phyloP scores from a whole-genome alignment of 164 flowering plant species.

The Vitis labrusca region DNA sequence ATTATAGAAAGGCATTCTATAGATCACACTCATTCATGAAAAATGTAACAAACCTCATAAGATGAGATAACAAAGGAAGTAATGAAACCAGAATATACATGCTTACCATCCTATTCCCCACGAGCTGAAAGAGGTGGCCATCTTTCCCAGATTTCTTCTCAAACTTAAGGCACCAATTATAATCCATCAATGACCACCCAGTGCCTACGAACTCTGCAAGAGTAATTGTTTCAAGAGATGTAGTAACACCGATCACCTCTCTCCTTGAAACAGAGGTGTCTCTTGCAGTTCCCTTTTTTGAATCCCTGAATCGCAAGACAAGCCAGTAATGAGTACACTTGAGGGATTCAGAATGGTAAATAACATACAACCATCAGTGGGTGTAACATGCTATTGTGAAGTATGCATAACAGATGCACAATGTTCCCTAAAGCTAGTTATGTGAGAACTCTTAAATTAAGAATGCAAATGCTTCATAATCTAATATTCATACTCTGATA shows the following conservation, averaged over 20 bases:
- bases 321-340: neutral
- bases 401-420: neutral
- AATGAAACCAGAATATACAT: constrained; percentile 2
- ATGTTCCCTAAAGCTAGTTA: neutral
- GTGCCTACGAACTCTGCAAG: constrained; percentile 53
- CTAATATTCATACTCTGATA: no score
- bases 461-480: neutral
- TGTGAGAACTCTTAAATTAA: neutral
- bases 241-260: constrained; percentile 57
- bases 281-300: constrained; percentile 26
- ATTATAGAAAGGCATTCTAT: neutral
- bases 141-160: constrained; percentile 30
- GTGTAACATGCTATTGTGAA: neutral
- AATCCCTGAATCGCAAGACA: constrained; percentile 36
- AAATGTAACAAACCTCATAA: neutral
- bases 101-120: constrained; percentile 57
- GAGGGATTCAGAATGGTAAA: neutral
- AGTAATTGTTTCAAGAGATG: constrained; percentile 45
- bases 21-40: neutral
- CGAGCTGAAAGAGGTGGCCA: constrained; percentile 56
- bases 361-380: neutral
- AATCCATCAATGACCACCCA: constrained; percentile 58
- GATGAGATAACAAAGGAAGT: neutral
- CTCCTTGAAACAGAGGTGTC: constrained; percentile 24
- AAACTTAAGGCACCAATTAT: constrained; percentile 48